Evolutionary conservation across 495 filamentous ascomycete species (phyloP), one percentile per base, ranked within the genome.

Genomic region (Geopyxis carbonaria): DNA sequence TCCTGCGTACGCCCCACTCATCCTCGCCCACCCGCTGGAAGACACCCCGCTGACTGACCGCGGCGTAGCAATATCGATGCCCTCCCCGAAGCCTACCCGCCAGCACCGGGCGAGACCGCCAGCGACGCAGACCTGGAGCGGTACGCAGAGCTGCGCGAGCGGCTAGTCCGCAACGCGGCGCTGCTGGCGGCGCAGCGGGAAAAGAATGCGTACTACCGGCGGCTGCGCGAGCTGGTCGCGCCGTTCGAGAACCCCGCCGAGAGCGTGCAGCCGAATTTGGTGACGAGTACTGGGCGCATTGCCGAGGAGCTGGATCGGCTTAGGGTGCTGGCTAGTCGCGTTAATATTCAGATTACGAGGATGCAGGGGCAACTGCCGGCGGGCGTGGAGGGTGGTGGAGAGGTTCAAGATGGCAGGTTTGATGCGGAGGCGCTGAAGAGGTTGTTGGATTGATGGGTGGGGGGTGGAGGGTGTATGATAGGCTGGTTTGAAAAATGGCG

Each of bases 201-300:
- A 24, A 42, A 51, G 34, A 42, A 51, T 22, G 52, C 32, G 28
- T 51, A 56, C 29, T 56, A 56, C 27, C 19, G 40, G 46, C 58
- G 40, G 56, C 44, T 47, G 55, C 60, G 36, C 58, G 58, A 28
- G 45, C 34, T 45, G 43, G 53, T 44, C 23, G 42, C 40, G 29
- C 46, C 46, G 23, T 57, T 57, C 27, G 34, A 21, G 23, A 54
- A 69, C 4, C 65, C 70, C 0, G 60, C 64, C 33, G 51, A 63
- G 24, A 65, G 64, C 31, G 69, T 92, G 18, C 82, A 92, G 50
- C 74, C 75, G 16, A 91, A 87, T 57, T 60, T 92, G 13, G 66
- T 83, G 7, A 78, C 72, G 10, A 68, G 70, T 30, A 75, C 82
- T 56, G 77, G 76, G n/a, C 72, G 76, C 46, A 54, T 92, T 16